These are phyloP conservation scores for Phytophthora chlamydospora DNA, from an alignment of 352 stramenopile species.

Conservation along the genomic window DNA sequence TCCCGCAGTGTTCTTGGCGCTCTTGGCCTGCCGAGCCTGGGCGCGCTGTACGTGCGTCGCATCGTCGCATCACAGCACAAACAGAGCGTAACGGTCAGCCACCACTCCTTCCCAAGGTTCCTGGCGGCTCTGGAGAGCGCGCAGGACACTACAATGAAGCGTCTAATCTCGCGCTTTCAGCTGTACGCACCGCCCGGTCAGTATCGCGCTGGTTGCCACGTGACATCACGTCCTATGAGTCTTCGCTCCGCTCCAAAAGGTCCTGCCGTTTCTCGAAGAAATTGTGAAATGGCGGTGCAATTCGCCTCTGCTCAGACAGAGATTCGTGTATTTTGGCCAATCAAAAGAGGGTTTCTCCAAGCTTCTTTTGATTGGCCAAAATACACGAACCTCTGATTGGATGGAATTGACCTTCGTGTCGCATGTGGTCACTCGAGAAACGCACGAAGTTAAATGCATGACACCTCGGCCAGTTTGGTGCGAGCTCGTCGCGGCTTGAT, in stretches of 20 bases:
- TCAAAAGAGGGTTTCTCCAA: no score
- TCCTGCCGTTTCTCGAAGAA: constrained; percentile 18
- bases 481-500: constrained; percentile 1
- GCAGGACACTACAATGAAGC: constrained; percentile 5
- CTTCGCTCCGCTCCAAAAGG: not conserved
- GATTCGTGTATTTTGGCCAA: no score
- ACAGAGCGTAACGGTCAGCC: constrained; percentile 7
- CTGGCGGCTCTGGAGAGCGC: not conserved
- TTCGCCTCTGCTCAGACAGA: no score
- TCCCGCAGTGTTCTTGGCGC: constrained; percentile 42
- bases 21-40: constrained; percentile 70
- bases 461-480: not conserved
- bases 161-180: not conserved
- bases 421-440: constrained; percentile 8
- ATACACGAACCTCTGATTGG: no score
- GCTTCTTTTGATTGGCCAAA: no score
- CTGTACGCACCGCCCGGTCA: constrained; percentile 65
- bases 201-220: constrained; percentile 84
- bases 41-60: constrained; percentile 48
- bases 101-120: constrained; percentile 11
- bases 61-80: not conserved
- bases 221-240: constrained; percentile 45
- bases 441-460: constrained; percentile 11
- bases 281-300: constrained; percentile 36
- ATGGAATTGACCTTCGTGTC: no score